These are phyloP conservation scores for Oxyria digyna DNA, from an alignment of 148 eudicot species.

Conservation along the genomic window DNA sequence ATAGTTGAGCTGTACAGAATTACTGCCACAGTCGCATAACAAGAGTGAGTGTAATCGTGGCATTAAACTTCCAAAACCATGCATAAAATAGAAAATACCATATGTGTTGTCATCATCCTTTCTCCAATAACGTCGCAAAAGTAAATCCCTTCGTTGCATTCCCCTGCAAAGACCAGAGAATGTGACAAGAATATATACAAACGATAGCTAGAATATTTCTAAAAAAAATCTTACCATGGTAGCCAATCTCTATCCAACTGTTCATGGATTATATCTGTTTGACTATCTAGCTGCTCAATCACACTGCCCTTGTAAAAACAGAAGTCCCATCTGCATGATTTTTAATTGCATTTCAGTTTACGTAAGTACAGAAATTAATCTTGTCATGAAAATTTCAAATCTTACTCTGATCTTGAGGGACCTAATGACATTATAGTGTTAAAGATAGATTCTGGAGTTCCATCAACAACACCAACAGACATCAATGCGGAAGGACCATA, in stretches of 20 bases:
- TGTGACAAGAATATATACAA: background rate
- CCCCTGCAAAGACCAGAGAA: constrained; percentile 30
- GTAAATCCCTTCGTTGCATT: constrained; percentile 49
- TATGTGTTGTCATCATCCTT: constrained; percentile 78
- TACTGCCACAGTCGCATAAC: constrained; percentile 26
- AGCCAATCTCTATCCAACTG: constrained; percentile 45
- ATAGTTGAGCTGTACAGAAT: constrained; percentile 52
- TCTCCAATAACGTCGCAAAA: constrained; percentile 70
- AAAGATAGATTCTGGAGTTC: constrained; percentile 50
- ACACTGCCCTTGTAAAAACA: constrained; percentile 45
- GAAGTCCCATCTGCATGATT: constrained; percentile 65
- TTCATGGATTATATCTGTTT: constrained; percentile 60
- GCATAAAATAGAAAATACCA: constrained; percentile 20
- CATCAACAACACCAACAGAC: constrained; percentile 61
- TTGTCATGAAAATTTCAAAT: background rate
- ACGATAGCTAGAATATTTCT: background rate
- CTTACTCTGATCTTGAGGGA: constrained; percentile 66
- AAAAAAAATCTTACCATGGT: constrained; percentile 33
- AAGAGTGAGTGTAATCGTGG: constrained; percentile 4
- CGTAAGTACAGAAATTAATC: background rate
- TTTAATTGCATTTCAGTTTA: background rate
- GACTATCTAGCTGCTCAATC: constrained; percentile 70
- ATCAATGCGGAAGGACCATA: constrained; percentile 51
- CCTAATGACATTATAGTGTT: constrained; percentile 59
- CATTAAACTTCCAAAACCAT: background rate